Evolutionary conservation across 176 grass and related monocot species (phyloP).

Genomic region (Musa troglodytarum): DNA sequence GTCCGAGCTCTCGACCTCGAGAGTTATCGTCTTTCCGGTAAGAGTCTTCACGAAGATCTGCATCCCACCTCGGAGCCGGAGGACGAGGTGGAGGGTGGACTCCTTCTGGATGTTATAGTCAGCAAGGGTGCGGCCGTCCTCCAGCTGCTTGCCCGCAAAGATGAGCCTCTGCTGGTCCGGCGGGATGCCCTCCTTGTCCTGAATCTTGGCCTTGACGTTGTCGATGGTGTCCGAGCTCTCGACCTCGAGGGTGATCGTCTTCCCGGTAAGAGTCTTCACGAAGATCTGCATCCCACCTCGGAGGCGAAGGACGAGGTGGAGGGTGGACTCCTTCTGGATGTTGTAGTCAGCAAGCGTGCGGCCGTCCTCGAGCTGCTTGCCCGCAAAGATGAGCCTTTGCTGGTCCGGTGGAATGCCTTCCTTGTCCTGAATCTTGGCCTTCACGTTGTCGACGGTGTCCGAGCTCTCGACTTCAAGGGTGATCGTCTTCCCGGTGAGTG

Average conservation of each 20-base stretch:
- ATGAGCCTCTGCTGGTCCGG: slow-evolving; percentile 11
- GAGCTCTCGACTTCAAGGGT: slow-evolving; percentile 29
- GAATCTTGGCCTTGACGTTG: neutral
- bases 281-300: slow-evolving; percentile 20
- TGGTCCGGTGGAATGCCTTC: slow-evolving; percentile 25
- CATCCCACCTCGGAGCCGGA: slow-evolving; percentile 2
- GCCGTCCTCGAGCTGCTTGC: slow-evolving; percentile 17
- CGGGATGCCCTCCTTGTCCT: slow-evolving; percentile 4
- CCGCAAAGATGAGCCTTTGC: slow-evolving; percentile 15
- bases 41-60: slow-evolving; percentile 8
- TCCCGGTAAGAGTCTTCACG: slow-evolving; percentile 2
- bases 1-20: slow-evolving; percentile 7
- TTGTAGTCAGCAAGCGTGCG: slow-evolving; percentile 21
- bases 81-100: slow-evolving; percentile 6
- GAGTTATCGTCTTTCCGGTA: neutral
- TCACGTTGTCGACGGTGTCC: slow-evolving; percentile 78
- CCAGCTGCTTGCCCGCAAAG: slow-evolving; percentile 7
- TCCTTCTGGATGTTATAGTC: slow-evolving; percentile 19
- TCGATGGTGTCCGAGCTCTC: slow-evolving; percentile 11
- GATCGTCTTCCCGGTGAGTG: slow-evolving; percentile 7
- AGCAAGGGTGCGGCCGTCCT: neutral
- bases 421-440: slow-evolving; percentile 82
- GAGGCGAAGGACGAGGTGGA: slow-evolving; percentile 34
- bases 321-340: slow-evolving; percentile 26
- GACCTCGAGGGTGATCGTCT: slow-evolving; percentile 10